These are phyloP conservation scores for Phytophthora aleatoria DNA, from an alignment of 352 stramenopile species.

Conservation along the genomic window DNA sequence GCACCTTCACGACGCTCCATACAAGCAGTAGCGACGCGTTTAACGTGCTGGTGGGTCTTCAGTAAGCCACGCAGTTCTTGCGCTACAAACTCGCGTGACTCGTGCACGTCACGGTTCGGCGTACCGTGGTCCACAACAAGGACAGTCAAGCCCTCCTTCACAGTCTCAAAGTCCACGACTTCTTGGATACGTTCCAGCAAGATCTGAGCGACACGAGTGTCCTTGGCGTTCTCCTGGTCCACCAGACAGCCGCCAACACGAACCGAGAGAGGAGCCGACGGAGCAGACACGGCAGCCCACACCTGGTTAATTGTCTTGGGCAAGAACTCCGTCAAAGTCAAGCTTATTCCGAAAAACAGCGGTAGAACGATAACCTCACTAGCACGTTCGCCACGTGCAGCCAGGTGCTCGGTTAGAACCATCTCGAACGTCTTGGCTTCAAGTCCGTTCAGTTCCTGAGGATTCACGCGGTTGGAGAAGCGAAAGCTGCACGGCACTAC, in stretches of 20 bases:
- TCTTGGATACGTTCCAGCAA: conserved; percentile 53
- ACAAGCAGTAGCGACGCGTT: conserved; percentile 58
- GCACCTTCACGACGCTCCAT: conserved; percentile 80
- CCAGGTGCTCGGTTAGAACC: conserved; percentile 57
- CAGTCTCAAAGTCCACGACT: conserved; percentile 37
- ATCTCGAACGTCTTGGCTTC: conserved; percentile 70
- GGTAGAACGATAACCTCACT: conserved; percentile 67
- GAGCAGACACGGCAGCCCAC: conserved; percentile 22
- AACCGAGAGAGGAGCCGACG: conserved; percentile 31
- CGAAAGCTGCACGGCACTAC: conserved; percentile 81
- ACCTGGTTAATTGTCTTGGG: conserved; percentile 60
- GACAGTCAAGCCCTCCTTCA: conserved; percentile 48
- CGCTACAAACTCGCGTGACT: conserved; percentile 62
- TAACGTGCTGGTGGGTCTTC: conserved; percentile 42
- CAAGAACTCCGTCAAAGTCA: conserved; percentile 78
- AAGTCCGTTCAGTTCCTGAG: conserved; percentile 59
- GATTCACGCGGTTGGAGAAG: conserved; percentile 77
- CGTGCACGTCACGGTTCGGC: conserved; percentile 70
- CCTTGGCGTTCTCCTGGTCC: conserved; percentile 43
- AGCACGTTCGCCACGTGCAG: conserved; percentile 18
- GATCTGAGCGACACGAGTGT: conserved; percentile 71
- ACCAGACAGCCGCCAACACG: conserved; percentile 66
- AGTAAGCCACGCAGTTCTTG: conserved; percentile 53
- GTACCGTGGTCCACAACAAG: conserved; percentile 84
- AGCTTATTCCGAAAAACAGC: conserved; percentile 81